These are phyloP conservation scores for Neurospora sp. DNA, from an alignment of 495 filamentous ascomycete genomes.

Conservation along the genomic window DNA sequence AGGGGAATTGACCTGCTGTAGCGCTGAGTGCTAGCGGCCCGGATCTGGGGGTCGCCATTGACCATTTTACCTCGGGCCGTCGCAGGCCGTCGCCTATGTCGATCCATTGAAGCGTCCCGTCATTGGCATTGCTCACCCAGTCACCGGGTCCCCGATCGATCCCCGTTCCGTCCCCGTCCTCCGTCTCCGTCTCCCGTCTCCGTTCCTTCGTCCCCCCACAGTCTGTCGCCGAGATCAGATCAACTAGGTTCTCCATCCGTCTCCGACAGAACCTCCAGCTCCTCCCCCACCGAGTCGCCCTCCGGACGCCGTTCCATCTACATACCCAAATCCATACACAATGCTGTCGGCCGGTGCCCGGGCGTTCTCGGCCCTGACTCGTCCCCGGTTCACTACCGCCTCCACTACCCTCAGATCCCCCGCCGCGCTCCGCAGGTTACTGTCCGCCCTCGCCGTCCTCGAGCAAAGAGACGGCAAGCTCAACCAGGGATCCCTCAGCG, in stretches of 20 bases:
- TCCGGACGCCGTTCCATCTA: neutral
- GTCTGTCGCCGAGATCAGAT: neutral
- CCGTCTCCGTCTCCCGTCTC: neutral
- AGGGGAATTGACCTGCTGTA: neutral
- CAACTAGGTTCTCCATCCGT: neutral
- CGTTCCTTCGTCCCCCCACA: neutral
- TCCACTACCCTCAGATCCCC: conserved; percentile 19
- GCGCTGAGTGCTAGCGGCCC: neutral
- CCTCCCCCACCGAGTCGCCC: neutral
- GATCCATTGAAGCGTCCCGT: neutral
- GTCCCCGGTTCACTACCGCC: conserved; percentile 15
- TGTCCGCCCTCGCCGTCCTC: conserved; percentile 83
- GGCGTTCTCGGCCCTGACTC: conserved; percentile 20
- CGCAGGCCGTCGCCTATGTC: conserved; percentile 15
- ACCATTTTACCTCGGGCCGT: conserved; percentile 20
- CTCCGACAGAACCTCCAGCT: neutral
- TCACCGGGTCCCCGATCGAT: neutral
- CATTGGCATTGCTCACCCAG: neutral
- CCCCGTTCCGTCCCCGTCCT: neutral
- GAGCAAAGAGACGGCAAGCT: conserved; percentile 91
- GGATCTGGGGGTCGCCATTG: neutral
- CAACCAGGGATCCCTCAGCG: conserved; percentile 69
- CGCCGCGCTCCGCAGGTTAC: conserved; percentile 52
- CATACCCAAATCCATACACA: conserved; percentile 4
- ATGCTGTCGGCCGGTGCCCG: conserved; percentile 20